Percentiles rank a stretch among this genome's conserved stretches.
These are phyloP conservation scores for Zostera marina DNA, from an alignment of 116 monocot genomes.

Conservation along the genomic window DNA sequence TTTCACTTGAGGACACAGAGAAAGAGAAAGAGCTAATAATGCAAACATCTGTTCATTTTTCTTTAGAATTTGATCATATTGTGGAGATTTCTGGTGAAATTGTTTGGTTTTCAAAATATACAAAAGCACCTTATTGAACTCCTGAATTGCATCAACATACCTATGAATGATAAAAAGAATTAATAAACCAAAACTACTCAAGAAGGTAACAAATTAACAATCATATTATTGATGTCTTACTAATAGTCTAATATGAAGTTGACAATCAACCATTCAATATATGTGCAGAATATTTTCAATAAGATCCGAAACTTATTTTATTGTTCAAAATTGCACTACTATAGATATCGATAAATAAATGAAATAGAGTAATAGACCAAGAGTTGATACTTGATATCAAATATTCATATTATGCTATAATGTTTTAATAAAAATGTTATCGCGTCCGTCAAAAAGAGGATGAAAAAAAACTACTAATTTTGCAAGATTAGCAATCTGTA, in stretches of 20 bases:
- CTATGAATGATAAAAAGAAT: slow-evolving; percentile 14
- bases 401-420: no score
- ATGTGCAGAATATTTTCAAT: neutral
- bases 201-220: neutral
- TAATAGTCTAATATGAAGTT: neutral
- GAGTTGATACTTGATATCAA: no score
- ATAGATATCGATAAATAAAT: no score
- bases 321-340: no score
- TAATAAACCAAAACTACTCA: neutral
- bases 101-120: slow-evolving; percentile 91
- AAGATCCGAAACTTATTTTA: no score
- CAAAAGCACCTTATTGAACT: slow-evolving; percentile 87
- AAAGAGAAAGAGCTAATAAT: slow-evolving; percentile 66
- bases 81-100: slow-evolving; percentile 89
- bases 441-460: no score
- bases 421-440: no score
- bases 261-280: neutral
- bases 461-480: neutral
- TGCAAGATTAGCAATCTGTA: neutral
- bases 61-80: slow-evolving; percentile 93
- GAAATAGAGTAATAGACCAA: no score
- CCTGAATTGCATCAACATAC: slow-evolving; percentile 64
- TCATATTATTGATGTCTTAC: neutral
- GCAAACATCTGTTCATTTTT: slow-evolving; percentile 99
- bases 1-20: slow-evolving; percentile 80